Evolutionary conservation across 768 basidiomycete genomes (phyloP).

Genomic region (Auricularia cornea): DNA sequence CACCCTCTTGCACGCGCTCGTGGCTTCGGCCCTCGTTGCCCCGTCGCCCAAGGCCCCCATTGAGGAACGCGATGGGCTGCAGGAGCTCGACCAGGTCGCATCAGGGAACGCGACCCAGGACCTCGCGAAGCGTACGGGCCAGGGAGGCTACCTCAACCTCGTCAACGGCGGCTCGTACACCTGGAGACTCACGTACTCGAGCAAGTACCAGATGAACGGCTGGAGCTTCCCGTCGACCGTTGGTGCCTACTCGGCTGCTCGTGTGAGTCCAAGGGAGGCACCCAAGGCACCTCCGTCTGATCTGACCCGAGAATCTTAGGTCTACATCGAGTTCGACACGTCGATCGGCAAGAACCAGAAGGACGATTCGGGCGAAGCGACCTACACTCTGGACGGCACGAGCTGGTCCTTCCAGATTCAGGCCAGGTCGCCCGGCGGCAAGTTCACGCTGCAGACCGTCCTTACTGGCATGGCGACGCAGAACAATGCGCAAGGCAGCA

Average conservation of each 20-base stretch:
- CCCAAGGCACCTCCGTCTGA: too few relatives aligned
- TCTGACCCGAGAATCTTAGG: too few relatives aligned
- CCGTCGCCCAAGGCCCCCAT: background rate
- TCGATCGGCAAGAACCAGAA: background rate
- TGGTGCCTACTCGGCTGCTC: background rate
- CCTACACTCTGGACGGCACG: background rate
- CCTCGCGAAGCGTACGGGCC: background rate
- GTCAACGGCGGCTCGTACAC: background rate
- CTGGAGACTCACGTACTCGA: background rate
- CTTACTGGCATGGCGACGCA: background rate
- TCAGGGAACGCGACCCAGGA: background rate
- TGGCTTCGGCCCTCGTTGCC: background rate
- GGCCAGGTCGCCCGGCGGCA: background rate
- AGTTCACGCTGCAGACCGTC: background rate
- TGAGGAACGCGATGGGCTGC: background rate
- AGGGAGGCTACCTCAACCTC: background rate
- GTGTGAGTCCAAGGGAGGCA: background rate
- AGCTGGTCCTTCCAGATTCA: background rate
- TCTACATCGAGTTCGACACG: background rate
- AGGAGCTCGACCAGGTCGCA: background rate
- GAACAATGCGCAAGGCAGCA: background rate
- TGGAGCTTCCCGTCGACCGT: background rate
- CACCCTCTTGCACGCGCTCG: background rate
- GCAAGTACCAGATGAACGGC: background rate
- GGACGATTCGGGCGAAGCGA: background rate